Evolutionary conservation across 2,329 filamentous ascomycete species (phyloP).

Genomic region (Drechslerella stenobrocha): DNA sequence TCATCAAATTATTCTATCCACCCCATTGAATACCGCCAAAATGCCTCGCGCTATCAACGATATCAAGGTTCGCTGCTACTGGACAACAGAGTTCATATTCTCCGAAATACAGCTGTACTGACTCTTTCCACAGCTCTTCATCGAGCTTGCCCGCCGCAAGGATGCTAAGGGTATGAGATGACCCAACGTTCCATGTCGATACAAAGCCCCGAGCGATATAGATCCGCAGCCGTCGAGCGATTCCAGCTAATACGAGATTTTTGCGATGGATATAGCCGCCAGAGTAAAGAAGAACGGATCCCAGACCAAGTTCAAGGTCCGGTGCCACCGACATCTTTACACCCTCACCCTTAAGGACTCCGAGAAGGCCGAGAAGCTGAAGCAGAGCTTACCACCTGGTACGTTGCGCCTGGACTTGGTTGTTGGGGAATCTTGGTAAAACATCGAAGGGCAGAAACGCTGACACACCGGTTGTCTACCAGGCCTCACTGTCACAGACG

Average conservation of each 20-base stretch:
- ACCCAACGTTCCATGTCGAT: conserved; percentile 33
- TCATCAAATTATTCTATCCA: conserved; percentile 14
- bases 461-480: conserved; percentile 18
- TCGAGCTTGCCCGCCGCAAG: conserved; percentile 99
- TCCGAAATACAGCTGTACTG: conserved; percentile 9
- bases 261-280: conserved; percentile 64
- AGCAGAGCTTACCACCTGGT: conserved; percentile 98
- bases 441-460: background rate
- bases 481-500: conserved; percentile 65
- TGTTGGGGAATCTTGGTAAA: background rate
- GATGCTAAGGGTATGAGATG: conserved; percentile 91
- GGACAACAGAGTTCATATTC: background rate
- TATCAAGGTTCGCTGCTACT: conserved; percentile 37
- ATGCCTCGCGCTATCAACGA: conserved; percentile 48
- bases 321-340: conserved; percentile 95
- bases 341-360: conserved; percentile 97
- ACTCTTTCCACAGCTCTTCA: conserved; percentile 88
- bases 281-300: conserved; percentile 79
- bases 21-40: conserved; percentile 38
- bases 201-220: conserved; percentile 18
- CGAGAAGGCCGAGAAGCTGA: conserved; percentile 99
- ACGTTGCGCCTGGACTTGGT: conserved; percentile 59
- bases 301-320: conserved; percentile 99
- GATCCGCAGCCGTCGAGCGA: conserved; percentile 30
- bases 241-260: conserved; percentile 53